phyloP scores from a whole-genome alignment of 2,329 filamentous ascomycete species.

The Davidsoniella virescens region DNA sequence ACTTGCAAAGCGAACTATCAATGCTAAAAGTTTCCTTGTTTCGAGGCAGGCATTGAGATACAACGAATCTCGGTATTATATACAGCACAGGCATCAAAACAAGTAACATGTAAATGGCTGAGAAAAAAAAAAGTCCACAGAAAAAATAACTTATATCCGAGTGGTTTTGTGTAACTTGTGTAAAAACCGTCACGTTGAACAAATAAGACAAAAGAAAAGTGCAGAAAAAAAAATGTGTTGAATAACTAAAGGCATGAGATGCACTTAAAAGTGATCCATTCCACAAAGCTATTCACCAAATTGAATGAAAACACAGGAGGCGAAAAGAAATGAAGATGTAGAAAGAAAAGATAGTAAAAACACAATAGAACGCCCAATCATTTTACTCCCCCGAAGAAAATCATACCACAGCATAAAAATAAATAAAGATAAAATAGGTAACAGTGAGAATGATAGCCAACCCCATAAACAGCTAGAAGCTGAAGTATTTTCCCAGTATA shows the following conservation, averaged over 20 bases:
- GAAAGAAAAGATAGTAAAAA: not conserved
- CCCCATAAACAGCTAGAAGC: too few species aligned
- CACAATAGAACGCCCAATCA: constrained; percentile 8
- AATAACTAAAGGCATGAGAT: not conserved
- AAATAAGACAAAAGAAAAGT: constrained; percentile 4
- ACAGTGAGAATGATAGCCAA: too few species aligned
- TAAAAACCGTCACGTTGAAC: constrained; percentile 2
- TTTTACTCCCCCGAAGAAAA: constrained; percentile 8
- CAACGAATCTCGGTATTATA: too few species aligned
- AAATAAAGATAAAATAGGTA: constrained; percentile 3
- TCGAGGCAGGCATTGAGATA: not conserved
- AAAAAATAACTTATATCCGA: constrained; percentile 6
- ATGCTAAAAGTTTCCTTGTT: not conserved
- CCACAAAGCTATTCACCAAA: not conserved
- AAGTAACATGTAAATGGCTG: not conserved
- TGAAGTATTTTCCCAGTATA: too few species aligned
- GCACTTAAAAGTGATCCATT: not conserved
- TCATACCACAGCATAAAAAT: constrained; percentile 12
- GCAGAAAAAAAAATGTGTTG: constrained; percentile 2
- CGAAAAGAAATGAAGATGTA: not conserved
- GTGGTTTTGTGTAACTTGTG: too few species aligned
- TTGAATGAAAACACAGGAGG: not conserved
- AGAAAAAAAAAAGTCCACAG: constrained; percentile 1
- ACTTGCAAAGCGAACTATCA: not conserved
- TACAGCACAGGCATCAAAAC: too few species aligned